phyloP scores from a whole-genome alignment of 2,329 filamentous ascomycete species.

The Microsporum audouinii region DNA sequence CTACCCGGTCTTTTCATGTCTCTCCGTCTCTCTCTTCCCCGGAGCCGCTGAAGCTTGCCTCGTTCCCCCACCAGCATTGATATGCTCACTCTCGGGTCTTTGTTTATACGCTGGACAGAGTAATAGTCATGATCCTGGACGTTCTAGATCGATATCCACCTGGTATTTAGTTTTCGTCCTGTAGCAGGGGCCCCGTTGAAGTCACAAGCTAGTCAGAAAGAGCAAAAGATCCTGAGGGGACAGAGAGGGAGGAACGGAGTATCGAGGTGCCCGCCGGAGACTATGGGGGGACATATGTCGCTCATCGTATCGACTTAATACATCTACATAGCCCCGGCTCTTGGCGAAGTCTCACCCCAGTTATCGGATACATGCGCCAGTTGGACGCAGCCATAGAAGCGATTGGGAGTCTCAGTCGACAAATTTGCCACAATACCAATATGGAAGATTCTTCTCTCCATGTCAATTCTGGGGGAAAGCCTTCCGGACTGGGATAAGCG shows the following conservation, averaged over 20 bases:
- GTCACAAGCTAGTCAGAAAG: conserved; percentile 1
- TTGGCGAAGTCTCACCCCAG: background rate
- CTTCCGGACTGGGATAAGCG: background rate
- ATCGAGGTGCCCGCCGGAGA: background rate
- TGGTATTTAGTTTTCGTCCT: background rate
- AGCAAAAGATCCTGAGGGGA: background rate
- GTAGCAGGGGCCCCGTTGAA: background rate
- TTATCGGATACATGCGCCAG: background rate
- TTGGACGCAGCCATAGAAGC: background rate
- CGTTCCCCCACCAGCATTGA: background rate
- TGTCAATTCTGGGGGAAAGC: background rate
- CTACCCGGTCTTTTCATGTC: background rate
- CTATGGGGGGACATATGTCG: background rate
- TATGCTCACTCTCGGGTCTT: background rate
- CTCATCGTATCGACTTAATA: background rate
- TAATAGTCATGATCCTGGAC: background rate
- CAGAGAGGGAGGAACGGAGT: background rate
- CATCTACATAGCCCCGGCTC: background rate
- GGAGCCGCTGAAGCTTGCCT: background rate
- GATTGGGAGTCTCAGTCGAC: background rate
- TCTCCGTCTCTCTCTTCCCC: background rate
- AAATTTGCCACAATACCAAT: background rate
- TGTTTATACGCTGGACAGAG: background rate
- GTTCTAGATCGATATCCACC: conserved; percentile 3
- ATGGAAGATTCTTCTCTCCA: background rate